A percentile compares a stretch with the other conserved stretches of the same genome.
Conservation (phyloP, 345 rosid species). For the Geranium rotundifolium region DNA sequence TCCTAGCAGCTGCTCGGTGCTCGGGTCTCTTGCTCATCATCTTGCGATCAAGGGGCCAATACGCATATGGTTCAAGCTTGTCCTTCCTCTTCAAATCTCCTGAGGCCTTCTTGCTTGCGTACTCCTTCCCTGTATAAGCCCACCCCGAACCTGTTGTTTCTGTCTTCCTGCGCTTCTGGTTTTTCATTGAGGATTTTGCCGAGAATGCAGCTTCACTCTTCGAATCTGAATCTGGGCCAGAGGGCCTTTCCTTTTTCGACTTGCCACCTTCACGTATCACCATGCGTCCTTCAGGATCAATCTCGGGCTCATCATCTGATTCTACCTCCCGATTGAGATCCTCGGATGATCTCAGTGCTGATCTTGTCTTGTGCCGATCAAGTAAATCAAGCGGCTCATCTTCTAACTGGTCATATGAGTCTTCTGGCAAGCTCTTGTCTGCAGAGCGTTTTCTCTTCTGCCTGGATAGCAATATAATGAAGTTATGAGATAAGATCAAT, state of each 20-base stretch:
- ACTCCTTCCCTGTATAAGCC: conserved; percentile 81
- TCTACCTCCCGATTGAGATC: conserved; percentile 47
- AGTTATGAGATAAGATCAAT: conserved; percentile 7
- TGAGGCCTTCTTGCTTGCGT: conserved; percentile 76
- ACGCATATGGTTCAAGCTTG: conserved; percentile 89
- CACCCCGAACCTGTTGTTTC: conserved; percentile 67
- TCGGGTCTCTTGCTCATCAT: conserved; percentile 92
- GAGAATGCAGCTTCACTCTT: conserved; percentile 50
- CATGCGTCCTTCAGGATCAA: conserved; percentile 71
- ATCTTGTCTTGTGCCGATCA: conserved; percentile 63
- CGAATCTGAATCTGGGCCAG: conserved; percentile 36
- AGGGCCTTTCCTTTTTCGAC: conserved; percentile 28
- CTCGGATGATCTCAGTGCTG: conserved; percentile 54
- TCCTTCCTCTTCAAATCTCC: conserved; percentile 84
- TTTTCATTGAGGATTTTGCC: conserved; percentile 34
- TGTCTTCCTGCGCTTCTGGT: conserved; percentile 57
- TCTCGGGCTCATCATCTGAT: conserved; percentile 75
- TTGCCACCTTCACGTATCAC: conserved; percentile 48
- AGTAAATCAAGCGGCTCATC: conserved; percentile 92
- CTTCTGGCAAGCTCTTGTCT: conserved; percentile 68
- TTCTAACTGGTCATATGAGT: conserved; percentile 50
- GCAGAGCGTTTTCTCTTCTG: conserved; percentile 36
- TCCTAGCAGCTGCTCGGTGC: conserved; percentile 75
- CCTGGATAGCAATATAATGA: conserved; percentile 22
- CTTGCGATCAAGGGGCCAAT: conserved; percentile 96